These are phyloP conservation scores for Apiospora phragmitis DNA, from an alignment of 2,329 filamentous ascomycete genomes.

Conservation along the genomic window DNA sequence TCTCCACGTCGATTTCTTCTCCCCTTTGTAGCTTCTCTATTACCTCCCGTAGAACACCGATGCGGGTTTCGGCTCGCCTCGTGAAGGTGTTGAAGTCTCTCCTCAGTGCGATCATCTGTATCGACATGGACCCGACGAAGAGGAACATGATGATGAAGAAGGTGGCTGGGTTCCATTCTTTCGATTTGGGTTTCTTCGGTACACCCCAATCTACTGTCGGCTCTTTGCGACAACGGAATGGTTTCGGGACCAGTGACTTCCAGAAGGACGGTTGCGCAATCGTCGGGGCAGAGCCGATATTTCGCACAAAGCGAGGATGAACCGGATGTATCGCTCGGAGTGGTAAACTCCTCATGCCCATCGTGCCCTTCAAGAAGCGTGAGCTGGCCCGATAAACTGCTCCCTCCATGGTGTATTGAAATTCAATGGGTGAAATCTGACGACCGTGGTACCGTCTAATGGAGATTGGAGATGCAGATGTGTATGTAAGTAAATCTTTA, in stretches of 20 bases:
- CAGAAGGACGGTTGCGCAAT: slow-evolving; percentile 64
- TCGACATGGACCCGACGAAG: slow-evolving; percentile 92
- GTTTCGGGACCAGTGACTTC: slow-evolving; percentile 69
- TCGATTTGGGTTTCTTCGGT: slow-evolving; percentile 47
- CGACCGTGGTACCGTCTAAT: not conserved
- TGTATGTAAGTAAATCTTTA: not conserved
- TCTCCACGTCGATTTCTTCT: slow-evolving; percentile 83
- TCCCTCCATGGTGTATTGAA: slow-evolving; percentile 18
- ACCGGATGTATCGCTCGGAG: slow-evolving; percentile 15
- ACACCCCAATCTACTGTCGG: slow-evolving; percentile 30
- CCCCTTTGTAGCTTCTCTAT: slow-evolving; percentile 69
- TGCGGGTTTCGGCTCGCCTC: slow-evolving; percentile 76
- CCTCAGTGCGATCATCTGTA: slow-evolving; percentile 82
- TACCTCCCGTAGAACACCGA: slow-evolving; percentile 74
- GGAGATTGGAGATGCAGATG: not conserved
- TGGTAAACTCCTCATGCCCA: slow-evolving; percentile 1
- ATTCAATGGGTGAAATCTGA: not conserved
- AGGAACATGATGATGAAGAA: slow-evolving; percentile 82
- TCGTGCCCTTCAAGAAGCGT: not conserved
- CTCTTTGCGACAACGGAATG: slow-evolving; percentile 50
- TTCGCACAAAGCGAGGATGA: slow-evolving; percentile 16
- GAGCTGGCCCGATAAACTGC: slow-evolving; percentile 14
- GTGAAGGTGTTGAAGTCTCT: slow-evolving; percentile 73
- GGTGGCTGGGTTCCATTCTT: slow-evolving; percentile 77
- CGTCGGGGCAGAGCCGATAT: slow-evolving; percentile 45